Conservation (phyloP, 2,329 filamentous ascomycete genomes). For the Cryphonectria parasitica region DNA sequence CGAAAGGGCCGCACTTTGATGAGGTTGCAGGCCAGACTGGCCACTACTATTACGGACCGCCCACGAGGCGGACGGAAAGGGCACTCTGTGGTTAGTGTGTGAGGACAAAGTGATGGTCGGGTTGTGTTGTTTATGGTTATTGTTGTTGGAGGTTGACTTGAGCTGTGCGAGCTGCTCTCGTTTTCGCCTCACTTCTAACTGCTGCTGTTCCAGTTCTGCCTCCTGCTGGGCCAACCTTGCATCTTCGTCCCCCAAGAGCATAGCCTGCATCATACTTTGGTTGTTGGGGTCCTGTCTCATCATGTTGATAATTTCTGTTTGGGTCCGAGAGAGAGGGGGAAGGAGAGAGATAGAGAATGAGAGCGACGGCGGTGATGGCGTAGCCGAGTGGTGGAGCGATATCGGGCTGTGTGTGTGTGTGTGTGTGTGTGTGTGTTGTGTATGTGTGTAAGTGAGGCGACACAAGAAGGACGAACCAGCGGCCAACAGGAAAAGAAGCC, state of each 20-base stretch:
- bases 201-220: conserved; percentile 3
- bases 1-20: conserved; percentile 16
- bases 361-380: background rate
- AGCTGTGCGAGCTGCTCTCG: background rate
- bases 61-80: conserved; percentile 11
- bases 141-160: background rate
- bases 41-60: conserved; percentile 14
- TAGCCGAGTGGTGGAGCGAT: background rate
- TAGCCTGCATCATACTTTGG: background rate
- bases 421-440: background rate
- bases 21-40: conserved; percentile 14
- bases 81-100: conserved; percentile 13
- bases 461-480: background rate
- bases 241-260: background rate
- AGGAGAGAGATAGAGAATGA: background rate
- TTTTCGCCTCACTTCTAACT: background rate
- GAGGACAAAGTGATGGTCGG: conserved; percentile 4
- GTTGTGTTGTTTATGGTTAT: background rate
- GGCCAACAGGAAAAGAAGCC: background rate
- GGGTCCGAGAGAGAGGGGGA: background rate
- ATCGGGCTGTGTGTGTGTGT: background rate
- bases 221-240: background rate
- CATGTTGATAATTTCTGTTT: background rate
- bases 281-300: conserved; percentile 21
- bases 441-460: background rate